phyloP scores from a whole-genome alignment of 257 asterid genomes.

The Penstemon davidsonii region DNA sequence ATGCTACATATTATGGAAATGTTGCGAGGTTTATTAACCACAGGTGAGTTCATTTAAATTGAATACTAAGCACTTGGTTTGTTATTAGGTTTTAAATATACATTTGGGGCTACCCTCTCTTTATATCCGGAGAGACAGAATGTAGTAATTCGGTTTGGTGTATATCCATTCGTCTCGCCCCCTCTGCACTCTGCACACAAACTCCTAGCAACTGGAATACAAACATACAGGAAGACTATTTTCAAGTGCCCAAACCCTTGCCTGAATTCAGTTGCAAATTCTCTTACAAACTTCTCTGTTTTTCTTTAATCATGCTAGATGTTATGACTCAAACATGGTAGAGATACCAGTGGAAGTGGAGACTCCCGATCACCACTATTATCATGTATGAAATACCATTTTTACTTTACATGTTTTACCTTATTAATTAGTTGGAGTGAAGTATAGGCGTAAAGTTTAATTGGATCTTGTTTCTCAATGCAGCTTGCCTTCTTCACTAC shows the following conservation, averaged over 20 bases:
- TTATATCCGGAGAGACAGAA: constrained; percentile 2
- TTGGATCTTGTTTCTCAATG: constrained; percentile 33
- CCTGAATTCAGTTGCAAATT: constrained; percentile 23
- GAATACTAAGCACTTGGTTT: constrained; percentile 17
- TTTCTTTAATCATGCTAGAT: constrained; percentile 46
- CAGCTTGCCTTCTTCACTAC: constrained; percentile 90
- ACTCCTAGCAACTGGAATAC: not conserved
- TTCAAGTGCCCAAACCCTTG: constrained; percentile 13
- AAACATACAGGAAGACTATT: constrained; percentile 1
- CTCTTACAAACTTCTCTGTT: constrained; percentile 24
- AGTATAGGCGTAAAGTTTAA: constrained; percentile 25
- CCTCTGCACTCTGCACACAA: not conserved
- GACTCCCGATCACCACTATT: constrained; percentile 85
- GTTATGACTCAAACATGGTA: constrained; percentile 77
- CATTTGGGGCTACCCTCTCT: not conserved
- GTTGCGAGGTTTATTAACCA: constrained; percentile 94
- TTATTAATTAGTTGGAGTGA: constrained; percentile 22
- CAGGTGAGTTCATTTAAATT: constrained; percentile 48
- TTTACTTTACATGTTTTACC: constrained; percentile 20
- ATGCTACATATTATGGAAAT: constrained; percentile 89
- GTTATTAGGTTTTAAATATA: constrained; percentile 1
- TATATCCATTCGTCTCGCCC: not conserved
- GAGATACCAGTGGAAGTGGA: constrained; percentile 93
- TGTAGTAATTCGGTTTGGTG: not conserved
- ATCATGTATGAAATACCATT: constrained; percentile 57